Base-by-base conservation (phyloP, 257 asterid genomes). In the Salvia hispanica region DNA sequence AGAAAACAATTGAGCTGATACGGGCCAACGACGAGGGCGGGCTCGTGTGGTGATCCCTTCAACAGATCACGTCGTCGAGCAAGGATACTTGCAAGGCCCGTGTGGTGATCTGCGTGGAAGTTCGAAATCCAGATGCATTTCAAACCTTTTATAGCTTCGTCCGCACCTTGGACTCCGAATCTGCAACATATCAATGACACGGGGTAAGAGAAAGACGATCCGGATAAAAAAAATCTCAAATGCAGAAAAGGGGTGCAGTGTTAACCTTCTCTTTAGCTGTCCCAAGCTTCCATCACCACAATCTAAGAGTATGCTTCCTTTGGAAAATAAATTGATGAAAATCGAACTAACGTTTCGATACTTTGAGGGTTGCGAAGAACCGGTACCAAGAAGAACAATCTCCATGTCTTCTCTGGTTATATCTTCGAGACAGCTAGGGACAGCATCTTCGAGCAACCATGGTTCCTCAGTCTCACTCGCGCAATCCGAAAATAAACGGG, bases 221-320 rank as follows among this genome's bases (percentile, higher is more conserved):
- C 6, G 25, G 10, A 10, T 1, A 1, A 28, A 13, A 56, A 28
- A 21, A 21, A n/a, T 21, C 21, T 3, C 31, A 10, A 43, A 12
- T 3, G 31, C 37, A 37, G 13, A 4, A 9, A 61, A 36, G 3
- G 5, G 11, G 25, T 21, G 25, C 25, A 21, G 0, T 21, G 25
- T 21, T 0, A 72, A 90, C 97, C 98, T 90, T 83, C 99, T 75
- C 77, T 88, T 94, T 5, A 94, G 92, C 82, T 90, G 99, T 69
- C 97, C 99, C 43, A 88, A 70, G 40, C 95, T 85, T 75, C 97
- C 99, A 84, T 94, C 99, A 14, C 99, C 99, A 31, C 99, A 94
- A 70, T 93, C 99, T 45, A 94, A 73, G 62, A 94, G 85, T 64
- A 94, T 3, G 69, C 95, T 76, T 74, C 99, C 97, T 80, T 81